These are phyloP conservation scores for Yamadazyma buinensis DNA, from an alignment of 1,139 yeast genomes.

Conservation along the genomic window DNA sequence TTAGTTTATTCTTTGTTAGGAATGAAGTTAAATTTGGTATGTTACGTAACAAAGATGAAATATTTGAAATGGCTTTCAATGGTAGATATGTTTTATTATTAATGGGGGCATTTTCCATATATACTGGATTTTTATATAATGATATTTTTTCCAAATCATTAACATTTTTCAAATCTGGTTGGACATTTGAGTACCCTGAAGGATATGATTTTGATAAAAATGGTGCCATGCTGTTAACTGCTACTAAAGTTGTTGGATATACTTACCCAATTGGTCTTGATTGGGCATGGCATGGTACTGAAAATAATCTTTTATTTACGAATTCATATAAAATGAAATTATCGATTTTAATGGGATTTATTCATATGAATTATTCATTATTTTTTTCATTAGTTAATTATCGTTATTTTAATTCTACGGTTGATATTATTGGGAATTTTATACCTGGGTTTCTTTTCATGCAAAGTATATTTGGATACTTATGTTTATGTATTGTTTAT, in stretches of 20 bases:
- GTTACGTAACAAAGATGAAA: slow-evolving; percentile 79
- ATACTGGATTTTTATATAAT: slow-evolving; percentile 89
- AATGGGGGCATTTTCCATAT: slow-evolving; percentile 92
- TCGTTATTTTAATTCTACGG: slow-evolving; percentile 63
- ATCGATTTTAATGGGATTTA: slow-evolving; percentile 90
- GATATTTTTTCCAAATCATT: slow-evolving; percentile 89
- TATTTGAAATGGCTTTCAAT: slow-evolving; percentile 90
- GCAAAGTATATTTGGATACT: slow-evolving; percentile 94
- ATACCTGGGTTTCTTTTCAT: slow-evolving; percentile 90
- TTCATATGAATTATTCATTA: slow-evolving; percentile 91
- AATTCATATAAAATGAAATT: slow-evolving; percentile 96
- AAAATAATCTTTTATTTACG: slow-evolving; percentile 82
- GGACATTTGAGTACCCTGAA: slow-evolving; percentile 78
- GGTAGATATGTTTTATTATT: slow-evolving; percentile 87
- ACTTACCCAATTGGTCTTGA: slow-evolving; percentile 85
- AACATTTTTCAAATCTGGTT: slow-evolving; percentile 81
- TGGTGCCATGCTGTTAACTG: slow-evolving; percentile 48
- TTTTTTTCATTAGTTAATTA: slow-evolving; percentile 82
- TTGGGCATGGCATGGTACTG: slow-evolving; percentile 97
- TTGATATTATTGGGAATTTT: slow-evolving; percentile 90
- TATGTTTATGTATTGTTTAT: slow-evolving; percentile 78
- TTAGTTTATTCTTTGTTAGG: slow-evolving; percentile 64
- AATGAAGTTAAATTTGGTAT: slow-evolving; percentile 64
- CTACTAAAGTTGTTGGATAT: slow-evolving; percentile 49
- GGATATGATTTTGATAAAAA: slow-evolving; percentile 57